Evolutionary conservation across 208 protist genomes (phyloP), one percentile per base, ranked within the genome.

Genomic region (Lotmaria passim): DNA sequence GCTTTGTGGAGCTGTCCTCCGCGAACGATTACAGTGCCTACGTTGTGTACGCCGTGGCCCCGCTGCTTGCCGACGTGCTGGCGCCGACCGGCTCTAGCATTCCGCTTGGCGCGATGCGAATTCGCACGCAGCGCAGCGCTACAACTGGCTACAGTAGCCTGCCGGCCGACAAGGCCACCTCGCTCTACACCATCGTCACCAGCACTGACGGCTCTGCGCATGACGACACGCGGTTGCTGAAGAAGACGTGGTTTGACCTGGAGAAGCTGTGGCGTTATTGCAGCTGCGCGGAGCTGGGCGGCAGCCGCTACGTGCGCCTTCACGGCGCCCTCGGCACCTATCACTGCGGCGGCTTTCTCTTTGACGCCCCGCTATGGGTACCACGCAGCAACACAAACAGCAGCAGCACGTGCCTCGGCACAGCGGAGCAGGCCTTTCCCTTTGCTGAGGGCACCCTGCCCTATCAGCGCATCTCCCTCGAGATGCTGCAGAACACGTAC

Each of bases 261-360:
- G 55, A 62, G 39, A 60, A 26, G 23, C 36, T 61, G 34, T 86
- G 80, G 80, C 26, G 43, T 14, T 82, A 86, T 62, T 10, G 19
- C 19, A 72, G 33, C 36, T 88, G 83, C 53, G 11, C 62, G 1
- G 46, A 55, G 24, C 34, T 81, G 38, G 59, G 65, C 0, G 79
- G 83, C 23, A 52, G 15, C 44, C 23, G n/a, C 0, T 57, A n/a
- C 19, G 24, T 30, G 4, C 50, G 23, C 7, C 1, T 75, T 6
- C 15, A 30, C 0, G 76, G 76, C 2, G n/a, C 60, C 4, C 56
- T 83, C n/a, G 39, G 58, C 50, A 52, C 34, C 15, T 89, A 86
- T 47, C 73, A 89, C 73, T 89, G 84, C 50, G 80, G 84, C 34
- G 84, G 84, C 10, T 89, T 74, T 48, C 57, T 75, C 57, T 80